Conservation (phyloP, 805 yeast species). For the Blastobotrys robertii region DNA sequence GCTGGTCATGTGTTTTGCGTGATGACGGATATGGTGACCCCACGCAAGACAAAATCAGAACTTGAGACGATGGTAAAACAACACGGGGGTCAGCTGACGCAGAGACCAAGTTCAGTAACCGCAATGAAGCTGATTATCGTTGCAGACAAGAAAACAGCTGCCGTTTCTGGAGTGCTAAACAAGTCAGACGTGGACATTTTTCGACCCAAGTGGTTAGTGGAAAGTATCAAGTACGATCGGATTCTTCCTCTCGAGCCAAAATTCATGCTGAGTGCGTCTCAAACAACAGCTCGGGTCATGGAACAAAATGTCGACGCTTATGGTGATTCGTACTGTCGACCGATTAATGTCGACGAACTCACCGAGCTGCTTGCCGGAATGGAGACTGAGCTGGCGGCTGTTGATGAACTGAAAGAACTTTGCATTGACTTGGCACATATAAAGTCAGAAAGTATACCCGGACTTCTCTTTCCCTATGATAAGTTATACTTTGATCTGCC, state of each 20-base stretch:
- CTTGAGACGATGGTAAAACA: conserved; percentile 17
- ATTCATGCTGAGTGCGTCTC: conserved; percentile 12
- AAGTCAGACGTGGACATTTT: conserved; percentile 40
- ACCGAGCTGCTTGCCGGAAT: conserved; percentile 12
- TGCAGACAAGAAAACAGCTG: conserved; percentile 18
- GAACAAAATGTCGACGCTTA: conserved; percentile 39
- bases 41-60: conserved; percentile 13
- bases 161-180: conserved; percentile 2
- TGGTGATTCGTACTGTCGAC: conserved; percentile 51
- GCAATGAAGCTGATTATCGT: conserved; percentile 7
- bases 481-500: conserved; percentile 25
- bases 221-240: conserved; percentile 39
- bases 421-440: conserved; percentile 5
- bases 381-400: neutral
- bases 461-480: conserved; percentile 16
- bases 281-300: conserved; percentile 20
- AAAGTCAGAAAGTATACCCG: neutral
- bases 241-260: conserved; percentile 50
- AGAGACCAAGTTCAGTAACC: conserved; percentile 5
- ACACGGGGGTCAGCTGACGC: conserved; percentile 25
- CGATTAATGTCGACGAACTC: conserved; percentile 22
- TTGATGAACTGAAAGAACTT: neutral
- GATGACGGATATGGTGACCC: conserved; percentile 19
- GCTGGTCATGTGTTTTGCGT: conserved; percentile 17
- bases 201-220: conserved; percentile 62